A percentile compares a stretch with the other conserved stretches of the same genome.
Evolutionary conservation across 2,329 filamentous ascomycete species (phyloP).

Genomic region (Capronia americana): DNA sequence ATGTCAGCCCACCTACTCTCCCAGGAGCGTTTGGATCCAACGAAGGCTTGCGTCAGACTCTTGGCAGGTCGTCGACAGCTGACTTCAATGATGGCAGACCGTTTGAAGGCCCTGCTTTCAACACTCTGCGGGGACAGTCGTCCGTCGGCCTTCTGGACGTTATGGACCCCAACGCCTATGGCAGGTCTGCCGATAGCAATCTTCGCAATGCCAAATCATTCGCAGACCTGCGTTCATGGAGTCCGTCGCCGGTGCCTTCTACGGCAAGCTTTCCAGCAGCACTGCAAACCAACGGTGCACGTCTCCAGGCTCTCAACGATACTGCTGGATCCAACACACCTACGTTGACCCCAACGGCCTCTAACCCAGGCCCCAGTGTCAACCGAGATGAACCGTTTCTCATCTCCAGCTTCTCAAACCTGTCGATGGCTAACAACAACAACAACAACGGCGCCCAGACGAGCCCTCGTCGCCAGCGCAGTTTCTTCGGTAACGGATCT

Average conservation of each 20-base stretch:
- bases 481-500: constrained; percentile 37
- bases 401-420: constrained; percentile 67
- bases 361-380: constrained; percentile 54
- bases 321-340: constrained; percentile 68
- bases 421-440: constrained; percentile 59
- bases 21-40: constrained; percentile 61
- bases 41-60: constrained; percentile 79
- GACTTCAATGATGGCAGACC: constrained; percentile 87
- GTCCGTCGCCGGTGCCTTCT: constrained; percentile 88
- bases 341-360: constrained; percentile 67
- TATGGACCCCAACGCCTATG: constrained; percentile 73
- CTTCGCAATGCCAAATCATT: constrained; percentile 95
- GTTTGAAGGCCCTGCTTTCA: constrained; percentile 72
- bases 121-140: constrained; percentile 70
- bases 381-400: constrained; percentile 64
- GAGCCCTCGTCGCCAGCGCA: constrained; percentile 46
- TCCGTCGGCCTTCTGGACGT: constrained; percentile 82
- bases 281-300: constrained; percentile 67
- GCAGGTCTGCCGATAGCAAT: constrained; percentile 69
- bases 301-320: constrained; percentile 64
- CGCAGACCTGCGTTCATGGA: constrained; percentile 92
- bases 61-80: constrained; percentile 95
- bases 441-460: constrained; percentile 45
- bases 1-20: constrained; percentile 65
- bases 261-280: constrained; percentile 83